These are phyloP conservation scores for Ascochyta lentis DNA, from an alignment of 2,329 filamentous ascomycete species.

Conservation along the genomic window DNA sequence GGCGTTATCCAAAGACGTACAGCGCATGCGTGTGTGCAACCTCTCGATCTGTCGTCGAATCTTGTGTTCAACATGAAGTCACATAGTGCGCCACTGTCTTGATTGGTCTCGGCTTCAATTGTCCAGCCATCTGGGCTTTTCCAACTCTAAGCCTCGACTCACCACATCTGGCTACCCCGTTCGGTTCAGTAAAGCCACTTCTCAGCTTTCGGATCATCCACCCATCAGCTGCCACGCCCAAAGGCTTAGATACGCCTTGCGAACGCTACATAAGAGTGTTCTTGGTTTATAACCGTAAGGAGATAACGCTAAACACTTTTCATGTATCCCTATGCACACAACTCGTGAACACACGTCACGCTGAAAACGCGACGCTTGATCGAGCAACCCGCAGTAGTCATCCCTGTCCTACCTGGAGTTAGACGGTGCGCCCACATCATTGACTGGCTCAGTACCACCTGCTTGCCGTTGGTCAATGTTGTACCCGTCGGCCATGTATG, in stretches of 20 bases:
- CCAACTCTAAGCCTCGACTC: background rate
- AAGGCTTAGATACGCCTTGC: conserved; percentile 9
- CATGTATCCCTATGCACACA: background rate
- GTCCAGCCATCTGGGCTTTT: background rate
- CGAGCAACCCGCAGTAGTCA: background rate
- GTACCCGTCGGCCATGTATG: conserved; percentile 12
- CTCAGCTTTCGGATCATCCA: conserved; percentile 4
- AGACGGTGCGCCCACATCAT: conserved; percentile 2
- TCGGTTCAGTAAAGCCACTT: background rate
- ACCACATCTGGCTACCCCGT: conserved; percentile 1
- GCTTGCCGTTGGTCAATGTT: conserved; percentile 7
- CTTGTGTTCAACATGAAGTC: background rate
- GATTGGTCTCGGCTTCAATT: background rate
- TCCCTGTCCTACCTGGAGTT: conserved; percentile 5
- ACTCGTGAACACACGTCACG: background rate
- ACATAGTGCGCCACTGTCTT: conserved; percentile 1
- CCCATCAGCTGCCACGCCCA: conserved; percentile 4
- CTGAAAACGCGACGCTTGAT: background rate
- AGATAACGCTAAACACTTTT: conserved; percentile 1
- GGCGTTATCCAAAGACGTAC: conserved; percentile 3
- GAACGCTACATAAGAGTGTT: background rate
- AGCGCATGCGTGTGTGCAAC: conserved; percentile 5
- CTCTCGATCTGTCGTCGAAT: background rate
- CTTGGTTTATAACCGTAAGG: background rate
- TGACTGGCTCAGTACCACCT: conserved; percentile 1